Percentiles rank a stretch among this genome's conserved stretches.
Evolutionary conservation across 2,329 filamentous ascomycete species (phyloP).

Genomic region (Talaromyces albobiverticillius): DNA sequence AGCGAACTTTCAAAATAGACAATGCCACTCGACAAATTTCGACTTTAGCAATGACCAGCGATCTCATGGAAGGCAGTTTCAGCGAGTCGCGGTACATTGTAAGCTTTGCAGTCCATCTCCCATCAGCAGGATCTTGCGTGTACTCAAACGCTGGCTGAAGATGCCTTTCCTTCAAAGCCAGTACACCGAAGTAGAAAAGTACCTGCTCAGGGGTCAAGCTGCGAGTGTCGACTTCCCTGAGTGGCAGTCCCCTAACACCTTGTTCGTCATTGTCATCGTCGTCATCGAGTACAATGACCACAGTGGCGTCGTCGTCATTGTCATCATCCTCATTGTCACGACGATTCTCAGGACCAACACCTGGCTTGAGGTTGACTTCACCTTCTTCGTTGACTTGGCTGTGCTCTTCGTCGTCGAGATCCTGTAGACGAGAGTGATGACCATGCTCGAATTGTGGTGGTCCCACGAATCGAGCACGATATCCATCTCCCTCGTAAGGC

Average conservation of each 20-base stretch:
- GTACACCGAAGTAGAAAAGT: conserved; percentile 32
- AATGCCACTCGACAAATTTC: conserved; percentile 28
- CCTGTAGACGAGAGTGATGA: not conserved
- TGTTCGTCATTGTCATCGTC: not conserved
- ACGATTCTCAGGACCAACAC: not conserved
- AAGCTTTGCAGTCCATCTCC: conserved; percentile 26
- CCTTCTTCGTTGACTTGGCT: not conserved
- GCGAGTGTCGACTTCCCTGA: conserved; percentile 14
- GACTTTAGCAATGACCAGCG: conserved; percentile 22
- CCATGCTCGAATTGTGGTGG: too few relatives aligned
- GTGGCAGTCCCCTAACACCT: not conserved
- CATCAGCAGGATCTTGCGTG: conserved; percentile 16
- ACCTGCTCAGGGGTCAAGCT: conserved; percentile 19
- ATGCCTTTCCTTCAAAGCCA: conserved; percentile 22
- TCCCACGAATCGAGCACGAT: too few relatives aligned
- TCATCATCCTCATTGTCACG: too few relatives aligned
- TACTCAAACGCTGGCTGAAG: conserved; percentile 27
- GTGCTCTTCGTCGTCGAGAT: not conserved
- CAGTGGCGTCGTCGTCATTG: conserved; percentile 7
- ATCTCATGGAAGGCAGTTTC: conserved; percentile 12
- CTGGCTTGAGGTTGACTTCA: not conserved
- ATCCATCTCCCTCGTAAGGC: not conserved
- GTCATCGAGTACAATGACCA: conserved; percentile 27
- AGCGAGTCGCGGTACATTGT: conserved; percentile 27
- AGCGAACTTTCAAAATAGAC: conserved; percentile 20